Evolutionary conservation across 2,329 filamentous ascomycete species (phyloP), one percentile per base, ranked within the genome.

Genomic region (Aspergillus pseudoglaucus): DNA sequence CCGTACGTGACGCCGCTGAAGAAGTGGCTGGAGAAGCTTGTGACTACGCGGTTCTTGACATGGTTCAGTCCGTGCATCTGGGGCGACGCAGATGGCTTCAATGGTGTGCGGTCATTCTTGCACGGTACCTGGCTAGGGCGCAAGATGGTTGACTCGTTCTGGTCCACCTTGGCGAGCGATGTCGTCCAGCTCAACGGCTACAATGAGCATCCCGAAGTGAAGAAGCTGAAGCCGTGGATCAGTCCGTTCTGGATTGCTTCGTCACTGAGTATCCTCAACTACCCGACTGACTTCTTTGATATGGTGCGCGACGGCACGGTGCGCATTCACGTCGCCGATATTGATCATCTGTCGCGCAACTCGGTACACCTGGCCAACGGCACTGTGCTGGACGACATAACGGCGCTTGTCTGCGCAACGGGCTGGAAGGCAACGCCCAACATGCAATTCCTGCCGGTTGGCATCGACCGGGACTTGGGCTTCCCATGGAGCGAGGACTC

Each of bases 21-120:
- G 62, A 77, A 76, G 49, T 82, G 80, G 76, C 68, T 88, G 0
- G 85, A 89, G 64, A 81, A 84, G 56, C 74, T 89, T 4, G 76
- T 84, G 3, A 77, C 79, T 27, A 84, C 80, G 0, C 81, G 87
- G 0, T 75, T 86, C 53, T 67, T 90, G 46, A 85, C 81, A 2
- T 89, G 84, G 82, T 82, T 90, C 65, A 83, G 80, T 45, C 87
- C 87, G 0, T 90, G 85, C 60, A 76, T 85, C 12, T 90, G 84
- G 83, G 84, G 82, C 4, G 71, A 75, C 1, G 77, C 75, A 2
- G 83, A 82, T 58, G 84, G 83, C 1, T 85, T 77, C 30, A 6
- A 45, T 8, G 58, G 55, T 9, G 55, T 75, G 1, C 69, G 76
- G 6, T 55, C 58, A 3, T 72, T 79, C 46, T 57, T 82, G 17